phyloP scores from a whole-genome alignment of 805 yeast species.

The Candida arabinofermentans region DNA sequence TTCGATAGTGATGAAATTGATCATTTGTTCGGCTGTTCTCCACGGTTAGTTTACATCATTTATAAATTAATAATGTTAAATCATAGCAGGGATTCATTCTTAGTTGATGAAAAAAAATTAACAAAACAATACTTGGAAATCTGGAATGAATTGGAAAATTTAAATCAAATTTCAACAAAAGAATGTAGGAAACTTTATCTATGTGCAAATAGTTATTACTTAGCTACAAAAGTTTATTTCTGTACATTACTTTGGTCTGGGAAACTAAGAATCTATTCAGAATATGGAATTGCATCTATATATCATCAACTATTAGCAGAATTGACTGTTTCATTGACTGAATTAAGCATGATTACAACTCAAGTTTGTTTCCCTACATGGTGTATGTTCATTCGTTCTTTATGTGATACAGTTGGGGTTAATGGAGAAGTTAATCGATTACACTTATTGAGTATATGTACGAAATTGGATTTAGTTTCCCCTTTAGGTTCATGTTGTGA shows the following conservation, averaged over 20 bases:
- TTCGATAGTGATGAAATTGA: constrained; percentile 20
- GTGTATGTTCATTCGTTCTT: constrained; percentile 21
- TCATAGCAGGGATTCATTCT: constrained; percentile 2
- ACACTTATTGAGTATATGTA: constrained; percentile 15
- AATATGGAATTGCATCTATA: constrained; percentile 3
- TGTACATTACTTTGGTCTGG: constrained; percentile 5
- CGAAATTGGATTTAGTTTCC: constrained; percentile 17
- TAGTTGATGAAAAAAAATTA: constrained; percentile 1
- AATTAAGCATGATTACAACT: constrained; percentile 3
- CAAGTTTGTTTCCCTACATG: constrained; percentile 24
- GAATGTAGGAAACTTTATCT: constrained; percentile 4
- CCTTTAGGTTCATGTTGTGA: constrained; percentile 20
- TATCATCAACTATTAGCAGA: constrained; percentile 3
- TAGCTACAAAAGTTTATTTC: constrained; percentile 11
- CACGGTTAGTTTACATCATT: constrained; percentile 20
- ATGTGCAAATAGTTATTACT: constrained; percentile 16
- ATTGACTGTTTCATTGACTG: constrained; percentile 2
- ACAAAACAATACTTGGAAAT: background rate
- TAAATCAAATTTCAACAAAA: constrained; percentile 2
- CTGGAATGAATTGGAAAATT: constrained; percentile 4
- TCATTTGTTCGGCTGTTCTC: constrained; percentile 29
- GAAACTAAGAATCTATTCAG: constrained; percentile 1
- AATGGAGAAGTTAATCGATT: constrained; percentile 13
- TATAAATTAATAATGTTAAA: constrained; percentile 15
- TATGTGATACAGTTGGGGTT: constrained; percentile 6